phyloP scores from a whole-genome alignment of 2,329 filamentous ascomycete genomes.

The Neocatenulostroma microsporum region DNA sequence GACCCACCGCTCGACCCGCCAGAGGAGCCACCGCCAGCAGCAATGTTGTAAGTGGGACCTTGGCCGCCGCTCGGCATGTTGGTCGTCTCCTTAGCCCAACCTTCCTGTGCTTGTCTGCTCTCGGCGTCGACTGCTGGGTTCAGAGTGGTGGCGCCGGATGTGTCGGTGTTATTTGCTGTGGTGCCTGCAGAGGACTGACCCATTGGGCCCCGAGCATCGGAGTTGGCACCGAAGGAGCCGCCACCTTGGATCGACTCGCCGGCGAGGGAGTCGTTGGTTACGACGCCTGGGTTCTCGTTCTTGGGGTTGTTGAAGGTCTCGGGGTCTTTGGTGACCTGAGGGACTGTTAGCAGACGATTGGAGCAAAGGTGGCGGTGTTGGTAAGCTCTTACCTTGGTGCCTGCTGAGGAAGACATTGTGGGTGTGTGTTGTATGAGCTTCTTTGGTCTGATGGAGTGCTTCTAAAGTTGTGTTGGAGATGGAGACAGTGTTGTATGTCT shows the following conservation, averaged over 20 bases:
- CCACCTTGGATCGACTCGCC: slow-evolving; percentile 58
- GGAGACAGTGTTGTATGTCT: too few species aligned
- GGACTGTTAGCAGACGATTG: background rate
- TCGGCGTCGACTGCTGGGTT: slow-evolving; percentile 41
- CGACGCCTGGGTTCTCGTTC: slow-evolving; percentile 55
- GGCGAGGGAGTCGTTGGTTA: slow-evolving; percentile 65
- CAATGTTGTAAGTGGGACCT: too few species aligned
- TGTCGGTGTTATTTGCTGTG: slow-evolving; percentile 51
- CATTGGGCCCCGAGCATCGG: slow-evolving; percentile 47
- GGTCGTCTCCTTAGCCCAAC: slow-evolving; percentile 28
- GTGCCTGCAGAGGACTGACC: slow-evolving; percentile 45
- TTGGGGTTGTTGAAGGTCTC: slow-evolving; percentile 43
- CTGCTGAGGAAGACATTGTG: slow-evolving; percentile 7
- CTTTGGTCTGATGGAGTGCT: too few species aligned
- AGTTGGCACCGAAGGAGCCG: slow-evolving; percentile 54
- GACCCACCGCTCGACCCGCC: slow-evolving; percentile 25
- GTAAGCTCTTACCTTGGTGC: slow-evolving; percentile 11
- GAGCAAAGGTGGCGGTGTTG: background rate
- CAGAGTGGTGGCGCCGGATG: slow-evolving; percentile 45
- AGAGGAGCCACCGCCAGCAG: slow-evolving; percentile 10
- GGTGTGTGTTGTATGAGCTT: too few species aligned
- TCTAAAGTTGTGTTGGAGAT: too few species aligned
- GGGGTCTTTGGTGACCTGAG: slow-evolving; percentile 41
- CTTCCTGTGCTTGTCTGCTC: slow-evolving; percentile 37
- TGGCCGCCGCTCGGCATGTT: too few species aligned